These are phyloP conservation scores for Neoboletus brunneissimus DNA, from an alignment of 768 basidiomycete genomes.

Conservation along the genomic window DNA sequence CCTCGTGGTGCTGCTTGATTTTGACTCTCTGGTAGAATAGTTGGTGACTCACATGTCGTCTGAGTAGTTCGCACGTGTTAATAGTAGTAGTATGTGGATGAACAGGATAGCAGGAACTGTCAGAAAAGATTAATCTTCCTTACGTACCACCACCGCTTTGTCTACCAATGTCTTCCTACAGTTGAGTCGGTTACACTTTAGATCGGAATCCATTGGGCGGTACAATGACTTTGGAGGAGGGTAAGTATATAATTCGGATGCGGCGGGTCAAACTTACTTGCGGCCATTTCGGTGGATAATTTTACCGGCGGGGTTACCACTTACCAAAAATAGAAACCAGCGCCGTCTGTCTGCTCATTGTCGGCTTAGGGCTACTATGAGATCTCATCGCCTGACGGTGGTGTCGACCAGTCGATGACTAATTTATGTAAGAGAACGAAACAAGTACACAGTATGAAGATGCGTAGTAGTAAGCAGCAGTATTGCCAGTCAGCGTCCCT, in stretches of 20 bases:
- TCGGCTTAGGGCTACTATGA: too few species aligned
- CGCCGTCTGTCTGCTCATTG: too few species aligned
- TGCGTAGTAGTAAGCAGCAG: constrained; percentile 19
- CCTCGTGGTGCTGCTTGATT: background rate
- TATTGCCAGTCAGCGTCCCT: constrained; percentile 26
- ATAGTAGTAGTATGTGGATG: constrained; percentile 14
- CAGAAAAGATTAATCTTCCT: background rate
- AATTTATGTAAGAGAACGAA: constrained; percentile 20
- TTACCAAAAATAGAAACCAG: constrained; percentile 14
- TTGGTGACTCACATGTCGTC: constrained; percentile 52
- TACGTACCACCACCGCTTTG: constrained; percentile 81
- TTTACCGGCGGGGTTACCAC: constrained; percentile 9
- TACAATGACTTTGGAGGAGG: background rate
- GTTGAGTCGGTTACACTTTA: constrained; percentile 77
- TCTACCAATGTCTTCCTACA: constrained; percentile 67
- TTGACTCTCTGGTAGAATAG: background rate
- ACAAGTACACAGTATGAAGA: constrained; percentile 28
- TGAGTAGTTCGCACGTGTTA: constrained; percentile 27
- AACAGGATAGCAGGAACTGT: background rate
- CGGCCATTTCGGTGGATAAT: background rate
- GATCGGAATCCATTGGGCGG: constrained; percentile 62
- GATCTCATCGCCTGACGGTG: too few species aligned
- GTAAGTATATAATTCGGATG: background rate
- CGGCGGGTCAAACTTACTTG: background rate
- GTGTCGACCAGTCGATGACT: background rate